Base-by-base conservation (phyloP, 2,329 filamentous ascomycete species). In the Cercospora sojina region DNA sequence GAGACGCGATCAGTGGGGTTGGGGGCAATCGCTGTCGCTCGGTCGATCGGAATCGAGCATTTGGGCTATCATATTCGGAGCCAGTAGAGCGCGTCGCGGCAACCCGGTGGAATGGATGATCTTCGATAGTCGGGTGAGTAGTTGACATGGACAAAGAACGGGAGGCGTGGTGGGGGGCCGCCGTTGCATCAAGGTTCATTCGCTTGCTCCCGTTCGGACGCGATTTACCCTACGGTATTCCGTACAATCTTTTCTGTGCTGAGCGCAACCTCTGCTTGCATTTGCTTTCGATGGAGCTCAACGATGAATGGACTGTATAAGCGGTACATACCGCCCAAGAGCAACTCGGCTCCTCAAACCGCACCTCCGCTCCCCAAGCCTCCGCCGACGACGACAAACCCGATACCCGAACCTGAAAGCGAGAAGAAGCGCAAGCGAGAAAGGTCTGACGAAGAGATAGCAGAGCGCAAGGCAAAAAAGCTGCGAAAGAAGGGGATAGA, bases 291-390 rank as follows among this genome's bases (percentile, higher is more conserved):
- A 3, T 32, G 9, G 31, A 31, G 27, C 18, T 20, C 16, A 59
- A 83, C n/a, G 77, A 81, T 66, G 79, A 70, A 77, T 62, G 78
- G 79, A 57, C 78, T 84, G 38, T 82, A 84, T 69, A 77, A 79
- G 31, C 79, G 81, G 61, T 83, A 83, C 71, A 80, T 80, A 49
- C 81, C 83, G 61, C 78, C 80, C 3, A 78, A 75, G 58, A 35
- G 18, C 18, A n/a, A 13, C 6, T 57, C 73, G 2, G 35, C 71
- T 32, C 32, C 60, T 29, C 53, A 35, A 57, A 8, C 61, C 51
- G 32, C 10, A 23, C 31, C 35, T 31, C 41, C 38, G 20, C 49
- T 27, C 10, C 32, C 53, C 5, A 32, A 56, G 41, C 49, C 49
- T 49, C 58, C 27, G 16, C 27, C 41, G 16, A 12, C 51, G 18